These are phyloP conservation scores for Athelia sp. DNA, from an alignment of 1,284 basidiomycete species.

Conservation along the genomic window DNA sequence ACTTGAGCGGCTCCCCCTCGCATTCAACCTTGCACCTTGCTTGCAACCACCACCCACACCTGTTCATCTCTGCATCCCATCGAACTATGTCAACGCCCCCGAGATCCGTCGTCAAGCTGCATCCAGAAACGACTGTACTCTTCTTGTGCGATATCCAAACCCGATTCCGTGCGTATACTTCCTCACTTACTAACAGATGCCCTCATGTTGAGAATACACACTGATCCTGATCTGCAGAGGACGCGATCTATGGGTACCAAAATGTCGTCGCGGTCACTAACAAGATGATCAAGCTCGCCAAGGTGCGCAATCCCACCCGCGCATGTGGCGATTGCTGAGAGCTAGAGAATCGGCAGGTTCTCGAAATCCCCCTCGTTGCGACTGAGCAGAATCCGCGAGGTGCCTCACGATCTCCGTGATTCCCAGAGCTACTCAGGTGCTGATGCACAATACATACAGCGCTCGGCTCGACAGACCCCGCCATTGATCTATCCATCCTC, in stretches of 20 bases:
- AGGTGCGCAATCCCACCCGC: constrained; percentile 32
- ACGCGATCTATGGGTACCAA: constrained; percentile 64
- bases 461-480: constrained; percentile 67
- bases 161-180: constrained; percentile 55
- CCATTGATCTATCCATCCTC: constrained; percentile 56
- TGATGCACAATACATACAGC: constrained; percentile 33
- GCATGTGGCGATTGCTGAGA: neutral
- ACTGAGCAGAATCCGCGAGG: constrained; percentile 86
- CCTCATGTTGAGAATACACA: neutral
- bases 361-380: constrained; percentile 67
- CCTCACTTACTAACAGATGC: too few relatives aligned
- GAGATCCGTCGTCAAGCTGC: constrained; percentile 32
- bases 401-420: constrained; percentile 22
- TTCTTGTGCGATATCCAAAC: constrained; percentile 80
- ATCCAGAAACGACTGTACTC: constrained; percentile 52
- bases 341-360: constrained; percentile 34
- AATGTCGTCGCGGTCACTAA: constrained; percentile 62
- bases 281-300: constrained; percentile 77
- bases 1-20: too few relatives aligned
- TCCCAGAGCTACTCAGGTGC: neutral
- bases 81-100: neutral
- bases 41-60: too few relatives aligned
- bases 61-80: too few relatives aligned
- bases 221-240: constrained; percentile 26
- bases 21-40: too few relatives aligned